A percentile compares a stretch with the other conserved stretches of the same genome.
phyloP scores from a whole-genome alignment of 1,284 basidiomycete species.

The Pseudozyma thailandica region DNA sequence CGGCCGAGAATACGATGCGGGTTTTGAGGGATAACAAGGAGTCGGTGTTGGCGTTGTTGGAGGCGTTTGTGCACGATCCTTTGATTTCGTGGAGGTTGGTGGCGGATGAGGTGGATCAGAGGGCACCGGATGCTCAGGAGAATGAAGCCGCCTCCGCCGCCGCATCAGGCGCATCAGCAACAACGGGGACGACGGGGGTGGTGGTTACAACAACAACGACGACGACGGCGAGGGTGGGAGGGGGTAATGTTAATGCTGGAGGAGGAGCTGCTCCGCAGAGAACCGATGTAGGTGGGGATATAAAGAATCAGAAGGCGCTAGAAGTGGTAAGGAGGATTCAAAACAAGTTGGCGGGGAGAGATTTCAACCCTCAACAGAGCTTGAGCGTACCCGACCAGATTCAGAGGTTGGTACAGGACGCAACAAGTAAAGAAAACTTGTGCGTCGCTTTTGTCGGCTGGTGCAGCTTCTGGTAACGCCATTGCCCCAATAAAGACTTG shows the following conservation, averaged over 20 bases:
- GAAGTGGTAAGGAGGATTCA: slow-evolving; percentile 66
- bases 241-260: background rate
- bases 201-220: slow-evolving; percentile 7
- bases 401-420: slow-evolving; percentile 62
- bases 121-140: slow-evolving; percentile 63
- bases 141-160: slow-evolving; percentile 48
- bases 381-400: slow-evolving; percentile 61
- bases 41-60: slow-evolving; percentile 95
- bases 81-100: slow-evolving; percentile 73
- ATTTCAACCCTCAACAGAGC: slow-evolving; percentile 59
- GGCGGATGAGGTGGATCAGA: slow-evolving; percentile 49
- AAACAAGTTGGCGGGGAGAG: slow-evolving; percentile 64
- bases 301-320: slow-evolving; percentile 61
- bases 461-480: slow-evolving; percentile 61
- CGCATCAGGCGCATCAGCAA: too few species aligned
- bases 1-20: slow-evolving; percentile 96
- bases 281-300: slow-evolving; percentile 29
- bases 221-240: background rate
- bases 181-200: background rate
- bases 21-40: slow-evolving; percentile 97
- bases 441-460: slow-evolving; percentile 65
- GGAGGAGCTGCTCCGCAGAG: slow-evolving; percentile 13
- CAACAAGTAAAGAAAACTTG: slow-evolving; percentile 63
- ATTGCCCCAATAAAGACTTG: background rate
- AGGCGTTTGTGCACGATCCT: slow-evolving; percentile 78